Evolutionary conservation across 2,329 filamentous ascomycete species (phyloP).

Genomic region (Neoscytalidium dimidiatum): DNA sequence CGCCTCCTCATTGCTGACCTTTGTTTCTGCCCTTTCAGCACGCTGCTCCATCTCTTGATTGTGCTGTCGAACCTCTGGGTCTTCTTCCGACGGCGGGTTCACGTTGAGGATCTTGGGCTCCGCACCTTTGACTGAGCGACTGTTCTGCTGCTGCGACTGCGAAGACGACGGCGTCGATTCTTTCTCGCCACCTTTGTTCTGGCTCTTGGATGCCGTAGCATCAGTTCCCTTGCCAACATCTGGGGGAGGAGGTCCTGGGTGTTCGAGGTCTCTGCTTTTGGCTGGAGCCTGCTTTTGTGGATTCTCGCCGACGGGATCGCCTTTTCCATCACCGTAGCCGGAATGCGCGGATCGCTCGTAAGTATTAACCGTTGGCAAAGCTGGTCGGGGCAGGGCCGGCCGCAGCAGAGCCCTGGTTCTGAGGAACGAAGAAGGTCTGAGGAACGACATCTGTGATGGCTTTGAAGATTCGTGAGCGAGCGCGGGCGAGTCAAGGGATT

Average conservation of each 20-base stretch:
- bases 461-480: neutral
- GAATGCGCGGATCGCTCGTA: conserved; percentile 34
- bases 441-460: conserved; percentile 31
- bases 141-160: conserved; percentile 22
- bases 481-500: neutral
- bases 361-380: conserved; percentile 25
- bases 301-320: conserved; percentile 46
- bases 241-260: conserved; percentile 47
- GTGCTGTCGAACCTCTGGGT: conserved; percentile 42
- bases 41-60: conserved; percentile 47
- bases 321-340: conserved; percentile 47
- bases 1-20: conserved; percentile 38
- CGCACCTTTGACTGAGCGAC: conserved; percentile 35
- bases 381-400: conserved; percentile 29
- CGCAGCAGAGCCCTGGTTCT: conserved; percentile 22
- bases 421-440: conserved; percentile 32
- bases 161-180: neutral
- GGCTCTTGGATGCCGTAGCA: conserved; percentile 26
- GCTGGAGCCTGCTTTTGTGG: conserved; percentile 45
- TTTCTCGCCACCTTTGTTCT: conserved; percentile 2
- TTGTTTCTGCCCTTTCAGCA: conserved; percentile 43
- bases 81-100: conserved; percentile 27
- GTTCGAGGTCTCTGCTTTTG: conserved; percentile 41
- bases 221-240: conserved; percentile 40
- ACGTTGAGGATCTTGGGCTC: conserved; percentile 47